These are phyloP conservation scores for Cyclotella baltica DNA, from an alignment of 108 stramenopile genomes.

Conservation along the genomic window DNA sequence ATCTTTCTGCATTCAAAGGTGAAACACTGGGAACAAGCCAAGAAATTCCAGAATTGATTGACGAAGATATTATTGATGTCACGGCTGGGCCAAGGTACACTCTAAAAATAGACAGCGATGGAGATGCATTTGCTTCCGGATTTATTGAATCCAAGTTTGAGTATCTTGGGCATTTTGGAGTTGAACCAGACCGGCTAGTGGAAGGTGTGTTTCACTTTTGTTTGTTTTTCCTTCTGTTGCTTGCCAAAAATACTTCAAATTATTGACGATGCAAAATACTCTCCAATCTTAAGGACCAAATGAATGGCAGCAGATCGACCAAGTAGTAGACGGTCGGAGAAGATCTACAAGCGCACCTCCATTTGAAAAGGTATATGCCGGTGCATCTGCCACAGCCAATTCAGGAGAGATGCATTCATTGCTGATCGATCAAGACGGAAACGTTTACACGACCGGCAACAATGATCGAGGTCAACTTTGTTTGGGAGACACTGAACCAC, in stretches of 20 bases:
- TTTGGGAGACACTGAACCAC: slow-evolving; percentile 18
- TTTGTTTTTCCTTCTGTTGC: no score
- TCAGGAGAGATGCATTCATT: slow-evolving; percentile 40
- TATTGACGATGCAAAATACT: no score
- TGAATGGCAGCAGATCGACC: slow-evolving; percentile 19
- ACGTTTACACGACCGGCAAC: slow-evolving; percentile 27
- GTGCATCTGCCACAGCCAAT: slow-evolving; percentile 20
- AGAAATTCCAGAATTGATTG: slow-evolving; percentile 8
- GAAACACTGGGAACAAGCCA: slow-evolving; percentile 11
- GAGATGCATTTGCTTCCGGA: slow-evolving; percentile 23
- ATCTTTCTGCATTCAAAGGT: not conserved
- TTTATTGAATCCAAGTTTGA: slow-evolving; percentile 25
- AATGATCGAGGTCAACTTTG: slow-evolving; percentile 35
- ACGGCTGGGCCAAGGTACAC: slow-evolving; percentile 27
- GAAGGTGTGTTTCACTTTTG: no score
- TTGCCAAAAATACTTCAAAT: no score
- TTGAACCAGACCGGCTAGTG: not conserved
- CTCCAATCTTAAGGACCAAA: no score
- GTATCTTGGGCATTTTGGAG: slow-evolving; percentile 22
- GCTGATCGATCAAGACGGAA: slow-evolving; percentile 26
- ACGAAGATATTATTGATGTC: slow-evolving; percentile 12
- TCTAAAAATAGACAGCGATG: slow-evolving; percentile 12
- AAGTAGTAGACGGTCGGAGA: slow-evolving; percentile 3
- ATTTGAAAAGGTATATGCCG: slow-evolving; percentile 24
- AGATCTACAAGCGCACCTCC: slow-evolving; percentile 8